Evolutionary conservation across 176 grass and related monocot species (phyloP).

Genomic region (Alloteropsis semialata): DNA sequence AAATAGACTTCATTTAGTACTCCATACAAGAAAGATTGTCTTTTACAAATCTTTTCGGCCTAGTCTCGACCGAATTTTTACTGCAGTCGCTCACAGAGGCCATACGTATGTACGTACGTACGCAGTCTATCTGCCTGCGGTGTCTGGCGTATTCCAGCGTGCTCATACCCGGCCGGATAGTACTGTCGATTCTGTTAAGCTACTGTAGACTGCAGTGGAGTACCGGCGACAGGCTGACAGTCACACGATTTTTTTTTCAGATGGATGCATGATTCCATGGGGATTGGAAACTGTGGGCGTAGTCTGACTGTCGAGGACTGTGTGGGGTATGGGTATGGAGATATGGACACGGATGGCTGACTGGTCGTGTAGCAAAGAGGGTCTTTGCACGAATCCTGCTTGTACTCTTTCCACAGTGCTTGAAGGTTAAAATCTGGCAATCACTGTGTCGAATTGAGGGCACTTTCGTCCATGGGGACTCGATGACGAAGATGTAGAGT

Average conservation of each 20-base stretch:
- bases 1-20: too few species aligned
- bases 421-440: neutral
- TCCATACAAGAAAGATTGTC: too few species aligned
- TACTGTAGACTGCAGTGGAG: too few species aligned
- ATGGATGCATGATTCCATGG: neutral
- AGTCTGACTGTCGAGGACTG: neutral
- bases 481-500: too few species aligned
- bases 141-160: neutral
- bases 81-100: neutral
- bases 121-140: neutral
- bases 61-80: neutral
- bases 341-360: neutral
- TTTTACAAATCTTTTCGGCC: too few species aligned
- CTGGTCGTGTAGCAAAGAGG: neutral
- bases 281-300: constrained; percentile 25
- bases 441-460: neutral
- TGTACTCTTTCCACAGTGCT: neutral
- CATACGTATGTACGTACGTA: neutral
- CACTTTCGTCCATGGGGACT: neutral
- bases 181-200: neutral
- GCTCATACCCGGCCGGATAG: too few species aligned
- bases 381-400: neutral
- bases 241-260: too few species aligned
- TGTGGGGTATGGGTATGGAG: neutral
- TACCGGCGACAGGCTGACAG: too few species aligned